phyloP scores from a whole-genome alignment of 1,284 basidiomycete species.

The Pseudozyma hubeiensis region DNA sequence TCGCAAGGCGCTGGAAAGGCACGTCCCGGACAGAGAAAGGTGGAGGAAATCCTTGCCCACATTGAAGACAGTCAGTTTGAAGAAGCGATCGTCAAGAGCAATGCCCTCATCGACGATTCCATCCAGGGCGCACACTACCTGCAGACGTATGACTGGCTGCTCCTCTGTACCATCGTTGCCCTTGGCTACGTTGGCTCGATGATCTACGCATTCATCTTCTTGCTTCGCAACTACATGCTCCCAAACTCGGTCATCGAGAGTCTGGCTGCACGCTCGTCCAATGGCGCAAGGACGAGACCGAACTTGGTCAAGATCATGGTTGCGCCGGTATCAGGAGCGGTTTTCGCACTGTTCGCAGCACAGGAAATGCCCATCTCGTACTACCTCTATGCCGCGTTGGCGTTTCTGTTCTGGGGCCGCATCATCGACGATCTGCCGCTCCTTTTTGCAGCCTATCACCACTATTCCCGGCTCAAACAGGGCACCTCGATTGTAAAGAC shows the following conservation, averaged over 20 bases:
- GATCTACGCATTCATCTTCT: conserved; percentile 60
- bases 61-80: conserved; percentile 71
- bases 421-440: conserved; percentile 44
- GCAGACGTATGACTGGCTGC: conserved; percentile 83
- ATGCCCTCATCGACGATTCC: conserved; percentile 74
- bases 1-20: conserved; percentile 2
- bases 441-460: conserved; percentile 22
- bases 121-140: conserved; percentile 82
- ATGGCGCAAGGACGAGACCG: background rate
- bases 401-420: conserved; percentile 76
- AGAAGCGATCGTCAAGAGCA: conserved; percentile 73
- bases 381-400: conserved; percentile 81
- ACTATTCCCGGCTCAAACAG: background rate
- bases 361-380: conserved; percentile 80
- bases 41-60: conserved; percentile 66
- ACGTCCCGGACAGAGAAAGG: conserved; percentile 69
- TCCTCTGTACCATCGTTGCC: conserved; percentile 79
- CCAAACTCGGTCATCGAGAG: conserved; percentile 10
- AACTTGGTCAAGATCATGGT: conserved; percentile 24
- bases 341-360: conserved; percentile 73
- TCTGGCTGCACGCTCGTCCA: background rate
- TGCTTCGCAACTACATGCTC: conserved; percentile 58
- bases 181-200: conserved; percentile 84
- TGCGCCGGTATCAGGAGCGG: conserved; percentile 27
- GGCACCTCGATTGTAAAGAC: conserved; percentile 1